Conservation (phyloP, 768 basidiomycete species). For the Coprinopsis cinerea region DNA sequence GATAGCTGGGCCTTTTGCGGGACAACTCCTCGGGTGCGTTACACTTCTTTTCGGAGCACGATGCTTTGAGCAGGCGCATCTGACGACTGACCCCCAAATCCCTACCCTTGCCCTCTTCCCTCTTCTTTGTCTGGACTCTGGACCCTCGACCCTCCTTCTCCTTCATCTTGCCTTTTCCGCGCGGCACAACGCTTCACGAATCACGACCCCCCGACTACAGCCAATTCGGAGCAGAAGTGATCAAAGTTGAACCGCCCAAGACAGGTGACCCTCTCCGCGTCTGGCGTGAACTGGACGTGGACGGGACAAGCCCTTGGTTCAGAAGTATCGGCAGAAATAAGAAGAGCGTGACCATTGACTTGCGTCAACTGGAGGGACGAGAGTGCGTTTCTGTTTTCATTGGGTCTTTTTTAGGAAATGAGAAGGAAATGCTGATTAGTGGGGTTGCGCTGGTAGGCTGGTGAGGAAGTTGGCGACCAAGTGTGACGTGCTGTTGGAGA, state of each 20-base stretch:
- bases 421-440: not conserved
- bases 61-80: too few species aligned
- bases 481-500: slow-evolving; percentile 65
- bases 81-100: too few species aligned
- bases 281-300: slow-evolving; percentile 66
- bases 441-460: slow-evolving; percentile 31
- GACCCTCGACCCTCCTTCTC: not conserved
- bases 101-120: too few species aligned
- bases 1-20: slow-evolving; percentile 69
- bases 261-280: slow-evolving; percentile 63
- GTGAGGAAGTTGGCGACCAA: slow-evolving; percentile 55
- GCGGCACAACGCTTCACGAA: too few species aligned
- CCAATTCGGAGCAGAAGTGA: slow-evolving; percentile 68
- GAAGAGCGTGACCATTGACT: slow-evolving; percentile 65
- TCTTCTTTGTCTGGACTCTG: not conserved
- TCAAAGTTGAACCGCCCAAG: slow-evolving; percentile 63
- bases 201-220: slow-evolving; percentile 23
- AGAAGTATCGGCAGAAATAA: slow-evolving; percentile 67
- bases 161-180: not conserved
- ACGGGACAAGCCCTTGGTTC: slow-evolving; percentile 72
- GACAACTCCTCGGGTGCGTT: slow-evolving; percentile 61
- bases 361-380: slow-evolving; percentile 34
- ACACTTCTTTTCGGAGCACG: not conserved
- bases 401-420: not conserved
- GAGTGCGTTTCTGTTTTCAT: slow-evolving; percentile 27